Evolutionary conservation across 2,329 filamentous ascomycete species (phyloP), one percentile per base, ranked within the genome.

Genomic region (Endoconidiophora laricicola): DNA sequence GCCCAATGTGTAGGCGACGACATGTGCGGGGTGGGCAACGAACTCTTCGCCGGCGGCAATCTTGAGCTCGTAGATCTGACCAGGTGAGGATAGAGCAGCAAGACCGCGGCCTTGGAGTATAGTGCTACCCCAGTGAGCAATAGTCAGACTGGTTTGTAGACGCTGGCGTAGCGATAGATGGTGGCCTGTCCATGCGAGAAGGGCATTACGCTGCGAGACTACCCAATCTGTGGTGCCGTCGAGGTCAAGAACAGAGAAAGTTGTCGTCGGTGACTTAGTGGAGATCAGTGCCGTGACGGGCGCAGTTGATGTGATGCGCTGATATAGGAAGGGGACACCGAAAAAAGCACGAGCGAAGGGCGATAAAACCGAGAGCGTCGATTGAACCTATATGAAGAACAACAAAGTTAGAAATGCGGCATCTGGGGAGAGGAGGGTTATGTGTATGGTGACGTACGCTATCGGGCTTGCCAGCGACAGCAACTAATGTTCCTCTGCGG

Each of bases 151-250:
- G 41, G 73, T 74, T 58, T 87, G 88, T 56, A 93, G 71, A 44
- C 78, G 81, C 2, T 88, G 86, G 36, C 78, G 79, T 42, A 91
- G 73, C 14, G 72, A 71, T 49, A 98, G 71, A 1, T 86, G 87
- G 62, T 94, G 85, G 24, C 91, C 91, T 0, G 90, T 94, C 91
- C 91, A 98, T 49, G 91, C 91, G n/a, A 96, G 72, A 48, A 98
- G 71, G 1, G 87, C 87, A 56, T 85, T 82, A 55, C 86, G 76
- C 62, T 96, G 88, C 5, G 86, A 76, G 6, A 98, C 70, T 71
- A 94, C 85, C 90, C 91, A 98, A 66, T 98, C 91, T 52, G 87
- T 81, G 3, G 87, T 86, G 52, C 91, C 91, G 68, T 98, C 87
- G 46, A 98, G 76, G 61, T 90, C 83, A 23, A 98, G 73, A 6